Evolutionary conservation across 441 rosid species (phyloP).

Genomic region (Melastoma candidum): DNA sequence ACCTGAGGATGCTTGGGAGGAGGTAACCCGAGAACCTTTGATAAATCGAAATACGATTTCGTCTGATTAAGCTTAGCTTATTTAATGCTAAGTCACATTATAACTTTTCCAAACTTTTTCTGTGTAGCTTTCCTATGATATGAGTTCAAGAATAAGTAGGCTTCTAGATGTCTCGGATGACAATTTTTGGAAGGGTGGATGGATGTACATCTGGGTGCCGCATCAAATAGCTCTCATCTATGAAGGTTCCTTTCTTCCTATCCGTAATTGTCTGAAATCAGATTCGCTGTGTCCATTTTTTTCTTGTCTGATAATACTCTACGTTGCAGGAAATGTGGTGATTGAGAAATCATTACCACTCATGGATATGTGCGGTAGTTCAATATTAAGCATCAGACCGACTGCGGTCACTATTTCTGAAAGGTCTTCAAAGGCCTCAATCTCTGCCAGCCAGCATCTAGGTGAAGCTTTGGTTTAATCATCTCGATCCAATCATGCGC

Average conservation of each 20-base stretch:
- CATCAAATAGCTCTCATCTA: constrained; percentile 70
- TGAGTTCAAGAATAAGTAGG: constrained; percentile 66
- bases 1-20: constrained; percentile 80
- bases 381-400: constrained; percentile 61
- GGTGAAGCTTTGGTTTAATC: constrained; percentile 25
- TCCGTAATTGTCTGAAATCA: constrained; percentile 6
- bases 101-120: constrained; percentile 6
- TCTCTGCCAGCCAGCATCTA: constrained; percentile 51
- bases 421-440: constrained; percentile 68
- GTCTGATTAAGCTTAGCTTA: background rate
- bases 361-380: constrained; percentile 41
- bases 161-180: constrained; percentile 71
- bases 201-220: constrained; percentile 64
- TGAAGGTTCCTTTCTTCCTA: constrained; percentile 44
- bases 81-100: background rate
- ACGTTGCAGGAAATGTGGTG: constrained; percentile 65
- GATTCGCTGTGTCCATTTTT: background rate
- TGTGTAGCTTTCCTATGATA: constrained; percentile 53
- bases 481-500: background rate
- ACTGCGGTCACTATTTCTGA: constrained; percentile 58
- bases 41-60: background rate
- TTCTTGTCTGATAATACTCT: constrained; percentile 7
- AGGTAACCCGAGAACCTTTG: constrained; percentile 27
- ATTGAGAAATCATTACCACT: constrained; percentile 57
- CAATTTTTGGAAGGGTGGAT: constrained; percentile 78